Evolutionary conservation across 805 yeast species (phyloP).

Genomic region (Hanseniaspora singularis): DNA sequence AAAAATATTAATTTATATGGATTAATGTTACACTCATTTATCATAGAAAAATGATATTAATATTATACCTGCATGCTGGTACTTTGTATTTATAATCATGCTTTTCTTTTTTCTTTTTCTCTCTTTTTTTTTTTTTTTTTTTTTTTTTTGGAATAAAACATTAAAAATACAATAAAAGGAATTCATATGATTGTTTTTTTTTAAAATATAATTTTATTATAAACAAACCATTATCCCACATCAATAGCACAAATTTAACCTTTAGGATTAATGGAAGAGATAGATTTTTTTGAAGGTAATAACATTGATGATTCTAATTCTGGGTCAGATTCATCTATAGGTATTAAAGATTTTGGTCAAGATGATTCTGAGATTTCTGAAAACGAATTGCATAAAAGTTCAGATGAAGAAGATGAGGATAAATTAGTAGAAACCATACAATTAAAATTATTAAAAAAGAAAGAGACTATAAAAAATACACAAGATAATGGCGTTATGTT

Average conservation of each 20-base stretch:
- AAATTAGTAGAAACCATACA: not conserved
- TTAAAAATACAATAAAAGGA: no score
- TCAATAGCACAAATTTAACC: no score
- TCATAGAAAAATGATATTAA: no score
- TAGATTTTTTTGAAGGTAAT: not conserved
- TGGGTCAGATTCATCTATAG: conserved; percentile 13
- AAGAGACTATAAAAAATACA: not conserved
- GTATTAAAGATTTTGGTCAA: conserved; percentile 10
- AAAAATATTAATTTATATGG: not conserved
- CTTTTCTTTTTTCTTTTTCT: not conserved
- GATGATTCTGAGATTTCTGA: conserved; percentile 11
- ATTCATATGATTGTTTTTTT: no score
- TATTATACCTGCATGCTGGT: no score
- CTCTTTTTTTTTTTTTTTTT: not conserved
- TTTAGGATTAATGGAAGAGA: not conserved
- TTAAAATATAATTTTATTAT: no score
- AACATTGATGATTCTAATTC: not conserved
- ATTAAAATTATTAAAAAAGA: not conserved
- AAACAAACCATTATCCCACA: no score
- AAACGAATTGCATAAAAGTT: not conserved
- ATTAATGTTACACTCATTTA: no score
- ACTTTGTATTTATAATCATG: no score
- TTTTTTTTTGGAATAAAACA: no score
- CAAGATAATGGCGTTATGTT: no score
- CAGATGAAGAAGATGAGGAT: conserved; percentile 3